Evolutionary conservation across 164 flowering plant genomes (phyloP).

Genomic region (Taxillus chinensis): DNA sequence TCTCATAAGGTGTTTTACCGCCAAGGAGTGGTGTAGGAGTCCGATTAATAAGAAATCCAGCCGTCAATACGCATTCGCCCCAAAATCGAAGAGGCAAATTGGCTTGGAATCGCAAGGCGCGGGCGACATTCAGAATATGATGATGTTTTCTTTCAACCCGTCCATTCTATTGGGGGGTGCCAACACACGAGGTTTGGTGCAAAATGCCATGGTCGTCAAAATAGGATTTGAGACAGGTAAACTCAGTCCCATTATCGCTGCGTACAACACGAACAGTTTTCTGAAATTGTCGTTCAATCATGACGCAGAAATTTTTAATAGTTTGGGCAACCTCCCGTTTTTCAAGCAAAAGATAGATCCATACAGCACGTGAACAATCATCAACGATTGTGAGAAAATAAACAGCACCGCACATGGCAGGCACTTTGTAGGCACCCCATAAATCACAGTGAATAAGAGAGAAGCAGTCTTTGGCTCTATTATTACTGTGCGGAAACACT

Average conservation of each 20-base stretch:
- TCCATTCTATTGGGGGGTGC: not conserved
- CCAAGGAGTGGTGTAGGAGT: no score
- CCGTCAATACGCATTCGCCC: no score
- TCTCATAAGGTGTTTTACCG: no score
- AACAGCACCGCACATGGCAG: not conserved
- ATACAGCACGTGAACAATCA: not conserved
- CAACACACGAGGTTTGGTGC: not conserved
- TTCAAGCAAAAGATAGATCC: not conserved
- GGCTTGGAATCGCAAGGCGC: not conserved
- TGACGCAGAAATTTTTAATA: not conserved
- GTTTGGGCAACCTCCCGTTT: not conserved
- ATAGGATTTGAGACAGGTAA: not conserved
- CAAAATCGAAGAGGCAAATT: no score
- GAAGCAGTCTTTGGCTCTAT: not conserved
- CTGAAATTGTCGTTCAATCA: not conserved
- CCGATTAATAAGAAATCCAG: no score
- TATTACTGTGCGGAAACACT: not conserved
- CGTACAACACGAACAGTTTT: not conserved
- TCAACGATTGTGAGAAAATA: not conserved
- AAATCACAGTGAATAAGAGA: constrained; percentile 1
- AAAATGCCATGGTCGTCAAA: not conserved
- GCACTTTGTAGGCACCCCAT: not conserved
- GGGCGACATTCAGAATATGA: not conserved
- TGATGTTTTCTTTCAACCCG: not conserved
- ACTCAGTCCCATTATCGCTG: not conserved